These are phyloP conservation scores for Paxillus rubicundulus DNA, from an alignment of 768 basidiomycete species.

Conservation along the genomic window DNA sequence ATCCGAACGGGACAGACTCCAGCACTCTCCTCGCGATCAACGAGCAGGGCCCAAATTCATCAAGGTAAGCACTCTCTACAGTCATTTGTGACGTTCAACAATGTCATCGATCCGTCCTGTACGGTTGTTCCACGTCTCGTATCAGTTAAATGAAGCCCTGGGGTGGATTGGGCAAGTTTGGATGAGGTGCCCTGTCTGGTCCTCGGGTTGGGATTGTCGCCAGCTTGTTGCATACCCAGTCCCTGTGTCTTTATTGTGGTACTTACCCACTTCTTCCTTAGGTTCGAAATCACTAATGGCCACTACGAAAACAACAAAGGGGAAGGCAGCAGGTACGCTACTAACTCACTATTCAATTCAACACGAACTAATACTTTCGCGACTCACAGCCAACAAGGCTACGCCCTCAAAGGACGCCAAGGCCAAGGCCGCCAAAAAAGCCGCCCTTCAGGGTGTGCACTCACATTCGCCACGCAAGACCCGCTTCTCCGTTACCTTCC, in stretches of 20 bases:
- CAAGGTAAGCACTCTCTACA: slow-evolving; percentile 22
- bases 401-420: slow-evolving; percentile 47
- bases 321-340: slow-evolving; percentile 48
- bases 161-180: slow-evolving; percentile 19
- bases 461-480: slow-evolving; percentile 76
- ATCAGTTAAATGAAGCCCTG: neutral
- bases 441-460: slow-evolving; percentile 84
- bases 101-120: neutral
- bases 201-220: neutral
- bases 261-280: slow-evolving; percentile 7
- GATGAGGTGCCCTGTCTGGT: neutral
- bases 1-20: slow-evolving; percentile 11
- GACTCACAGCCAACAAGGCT: slow-evolving; percentile 28
- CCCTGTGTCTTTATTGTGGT: neutral
- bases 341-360: slow-evolving; percentile 28
- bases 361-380: neutral
- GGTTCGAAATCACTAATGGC: slow-evolving; percentile 47
- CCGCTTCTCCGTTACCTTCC: slow-evolving; percentile 86
- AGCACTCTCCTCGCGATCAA: slow-evolving; percentile 5
- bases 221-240: neutral
- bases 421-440: slow-evolving; percentile 96
- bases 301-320: slow-evolving; percentile 65
- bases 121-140: neutral
- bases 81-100: neutral
- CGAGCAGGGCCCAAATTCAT: slow-evolving; percentile 27